Evolutionary conservation across 2,329 filamentous ascomycete genomes (phyloP).

Genomic region (Cladosporium cucumerinum): DNA sequence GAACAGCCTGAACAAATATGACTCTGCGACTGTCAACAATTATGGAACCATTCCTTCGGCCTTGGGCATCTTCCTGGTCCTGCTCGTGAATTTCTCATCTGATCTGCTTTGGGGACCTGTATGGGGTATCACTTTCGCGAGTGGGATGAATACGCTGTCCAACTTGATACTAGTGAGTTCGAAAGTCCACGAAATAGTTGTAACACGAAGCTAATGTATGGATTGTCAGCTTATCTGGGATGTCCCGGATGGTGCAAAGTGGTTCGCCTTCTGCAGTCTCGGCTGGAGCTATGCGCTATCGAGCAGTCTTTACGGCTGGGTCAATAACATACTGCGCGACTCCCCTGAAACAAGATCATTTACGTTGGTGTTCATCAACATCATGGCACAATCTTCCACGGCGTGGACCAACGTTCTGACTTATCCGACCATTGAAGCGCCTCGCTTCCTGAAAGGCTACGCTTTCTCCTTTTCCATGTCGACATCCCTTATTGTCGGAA

Average conservation of each 20-base stretch:
- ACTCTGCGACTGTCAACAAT: constrained; percentile 48
- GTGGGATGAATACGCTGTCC: constrained; percentile 48
- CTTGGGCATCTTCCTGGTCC: constrained; percentile 55
- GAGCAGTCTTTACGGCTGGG: constrained; percentile 55
- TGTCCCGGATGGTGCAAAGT: constrained; percentile 53
- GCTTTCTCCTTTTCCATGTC: constrained; percentile 41
- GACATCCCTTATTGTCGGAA: constrained; percentile 40
- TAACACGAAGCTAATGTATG: constrained; percentile 36
- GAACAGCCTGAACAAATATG: constrained; percentile 52
- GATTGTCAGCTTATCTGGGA: constrained; percentile 56
- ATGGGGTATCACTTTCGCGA: constrained; percentile 54
- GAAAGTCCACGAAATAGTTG: neutral
- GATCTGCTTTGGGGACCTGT: constrained; percentile 53
- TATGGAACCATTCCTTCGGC: constrained; percentile 53
- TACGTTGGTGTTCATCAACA: constrained; percentile 51
- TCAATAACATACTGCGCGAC: constrained; percentile 49
- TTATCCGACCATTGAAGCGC: constrained; percentile 47
- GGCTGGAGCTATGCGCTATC: constrained; percentile 53
- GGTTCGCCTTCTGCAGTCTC: constrained; percentile 53
- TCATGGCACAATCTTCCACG: constrained; percentile 53
- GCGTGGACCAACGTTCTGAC: constrained; percentile 55
- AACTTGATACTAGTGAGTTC: neutral
- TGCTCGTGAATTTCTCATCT: constrained; percentile 54
- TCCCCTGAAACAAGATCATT: constrained; percentile 49
- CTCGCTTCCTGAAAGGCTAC: constrained; percentile 44